Base-by-base conservation (phyloP, 768 basidiomycete genomes). In the Rhodotorula kratochvilovae region DNA sequence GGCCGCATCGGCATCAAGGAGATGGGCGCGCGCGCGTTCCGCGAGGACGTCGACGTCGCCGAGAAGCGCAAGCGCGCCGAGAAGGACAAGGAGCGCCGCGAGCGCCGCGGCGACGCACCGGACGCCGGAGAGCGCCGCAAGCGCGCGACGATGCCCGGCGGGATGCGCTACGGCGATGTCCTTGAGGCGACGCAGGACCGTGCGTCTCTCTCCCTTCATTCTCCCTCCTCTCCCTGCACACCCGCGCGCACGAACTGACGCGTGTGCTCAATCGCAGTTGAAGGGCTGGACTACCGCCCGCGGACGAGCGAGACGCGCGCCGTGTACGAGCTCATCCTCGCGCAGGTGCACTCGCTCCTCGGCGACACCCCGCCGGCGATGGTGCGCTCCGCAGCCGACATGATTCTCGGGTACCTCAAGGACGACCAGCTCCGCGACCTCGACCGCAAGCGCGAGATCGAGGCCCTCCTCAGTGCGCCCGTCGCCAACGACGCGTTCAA, bases 291-390 rank as follows among this genome's bases (percentile, higher is more conserved):
- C 12, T 99, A 99, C 81, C 87, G 91, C 35, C 96, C 96, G 5
- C 85, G 92, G 57, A 97, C 96, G 7, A 87, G 90, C 5, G 94
- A 98, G 82, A 99, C 94, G 31, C 84, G 92, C 16, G 91, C 96
- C 75, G 90, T 92, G 0, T 99, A 96, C 82, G 90, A 96, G 79
- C 87, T 94, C 67, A 89, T 99, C 70, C 83, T 97, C 11, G 86
- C 90, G 5, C 81, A 87, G 29, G 89, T 96, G 5, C 92, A 97
- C 79, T 55, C 75, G 36, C 82, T 87, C 2, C 86, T 98, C 19
- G 95, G 94, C 0, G 96, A 96, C 81, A 93, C 95, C 79, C 91
- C 93, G 0, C 93, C 96, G 79, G 94, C 97, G 73, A 88, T 98
- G 77, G 88, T 99, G 59, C 89, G 95, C 29, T 92, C 90, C 74